Base-by-base conservation (phyloP, 2,329 filamentous ascomycete species). In the Phaeosphaeria sp. region DNA sequence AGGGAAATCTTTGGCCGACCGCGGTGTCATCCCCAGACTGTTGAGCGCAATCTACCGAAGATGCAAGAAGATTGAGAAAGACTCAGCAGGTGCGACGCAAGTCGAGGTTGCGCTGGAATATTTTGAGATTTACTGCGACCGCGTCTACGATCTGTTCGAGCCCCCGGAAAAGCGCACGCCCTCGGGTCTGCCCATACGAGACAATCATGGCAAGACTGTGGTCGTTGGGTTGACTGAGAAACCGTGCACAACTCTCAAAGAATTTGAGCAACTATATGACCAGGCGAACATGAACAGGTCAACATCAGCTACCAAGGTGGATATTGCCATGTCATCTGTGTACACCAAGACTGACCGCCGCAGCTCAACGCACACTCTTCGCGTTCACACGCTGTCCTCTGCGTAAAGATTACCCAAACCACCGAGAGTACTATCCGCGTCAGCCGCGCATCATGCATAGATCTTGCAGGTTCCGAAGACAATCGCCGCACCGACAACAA, bases 71-170 rank as follows among this genome's bases (percentile, higher is more conserved):
- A 89, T 95, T 18, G 85, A 87, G 64, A 95, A 94, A 77, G 93
- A 96, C 70, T 85, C 88, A 1, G 82, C 84, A 4, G 91, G 89
- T 11, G 81, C 87, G 51, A 93, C 89, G 0, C 83, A 81, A 1
- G 91, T 96, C 21, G 81, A 87, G 9, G 91, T 97, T 17, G 83
- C 87, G 13, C 84, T 97, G 71, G 93, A 91, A 25, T 97, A 97
- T 79, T 97, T 96, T 79, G 93, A 97, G 76, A 97, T 97, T 65
- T 97, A 97, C 79, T 97, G 96, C 76, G 93, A 97, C 81, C 94
- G 94, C 74, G 93, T 97, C 20, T 97, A 89, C 71, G 93, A 97
- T 74, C 82, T 97, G 30, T 92, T 97, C 65, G 91, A 97, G 74
- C 83, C 92, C 0, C 90, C 89, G 0, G 93, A 97, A 76, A 96